Evolutionary conservation across 176 grass and related monocot species (phyloP).

Genomic region (Oryza glumipatula): DNA sequence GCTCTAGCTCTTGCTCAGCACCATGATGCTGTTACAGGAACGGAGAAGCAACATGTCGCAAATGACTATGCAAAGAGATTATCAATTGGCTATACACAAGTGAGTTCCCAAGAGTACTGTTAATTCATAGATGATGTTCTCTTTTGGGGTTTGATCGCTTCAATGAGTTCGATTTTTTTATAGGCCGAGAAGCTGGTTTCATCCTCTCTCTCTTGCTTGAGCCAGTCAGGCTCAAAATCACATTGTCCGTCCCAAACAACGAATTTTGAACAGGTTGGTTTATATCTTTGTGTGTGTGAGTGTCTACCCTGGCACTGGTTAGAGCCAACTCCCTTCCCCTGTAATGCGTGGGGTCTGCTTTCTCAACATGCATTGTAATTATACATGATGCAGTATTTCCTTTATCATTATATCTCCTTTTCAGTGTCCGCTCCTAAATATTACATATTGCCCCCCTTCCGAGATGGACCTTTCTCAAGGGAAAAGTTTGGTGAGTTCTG

Average conservation of each 20-base stretch:
- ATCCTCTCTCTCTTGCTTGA: constrained; percentile 82
- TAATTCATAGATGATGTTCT: constrained; percentile 27
- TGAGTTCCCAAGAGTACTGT: constrained; percentile 41
- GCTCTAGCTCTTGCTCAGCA: constrained; percentile 90
- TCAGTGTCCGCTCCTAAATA: constrained; percentile 86
- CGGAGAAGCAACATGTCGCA: constrained; percentile 97
- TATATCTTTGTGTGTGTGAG: background rate
- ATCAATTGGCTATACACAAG: constrained; percentile 85
- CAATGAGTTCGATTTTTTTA: constrained; percentile 27
- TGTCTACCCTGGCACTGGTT: background rate
- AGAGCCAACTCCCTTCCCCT: background rate
- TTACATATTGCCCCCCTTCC: constrained; percentile 82
- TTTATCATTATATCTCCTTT: constrained; percentile 44
- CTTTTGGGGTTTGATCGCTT: background rate
- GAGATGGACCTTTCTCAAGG: constrained; percentile 69
- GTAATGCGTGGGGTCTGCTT: background rate
- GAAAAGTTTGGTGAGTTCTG: constrained; percentile 79
- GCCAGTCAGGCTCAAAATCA: constrained; percentile 55
- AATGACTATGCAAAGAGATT: constrained; percentile 98
- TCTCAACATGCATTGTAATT: constrained; percentile 30
- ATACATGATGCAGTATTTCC: constrained; percentile 21
- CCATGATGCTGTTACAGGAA: constrained; percentile 96
- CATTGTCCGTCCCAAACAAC: constrained; percentile 56
- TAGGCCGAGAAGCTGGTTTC: constrained; percentile 85
- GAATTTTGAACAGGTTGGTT: constrained; percentile 77